phyloP scores from a whole-genome alignment of 345 rosid species.

The Salix udensis region DNA sequence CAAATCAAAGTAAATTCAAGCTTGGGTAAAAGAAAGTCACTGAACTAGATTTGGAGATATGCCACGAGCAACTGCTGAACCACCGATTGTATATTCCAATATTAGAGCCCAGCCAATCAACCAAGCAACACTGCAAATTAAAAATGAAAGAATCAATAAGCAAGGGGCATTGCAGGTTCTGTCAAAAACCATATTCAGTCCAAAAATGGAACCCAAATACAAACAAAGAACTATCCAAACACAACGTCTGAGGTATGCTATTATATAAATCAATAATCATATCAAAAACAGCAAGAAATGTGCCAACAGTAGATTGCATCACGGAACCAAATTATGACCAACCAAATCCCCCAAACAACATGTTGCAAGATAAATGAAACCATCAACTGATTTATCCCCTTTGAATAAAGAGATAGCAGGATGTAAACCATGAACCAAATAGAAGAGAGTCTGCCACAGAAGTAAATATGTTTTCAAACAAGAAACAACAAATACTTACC shows the following conservation, averaged over 20 bases:
- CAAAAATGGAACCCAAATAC: neutral
- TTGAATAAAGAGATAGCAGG: neutral
- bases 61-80: conserved; percentile 95
- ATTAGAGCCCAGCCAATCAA: conserved; percentile 91
- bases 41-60: conserved; percentile 74
- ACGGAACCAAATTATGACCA: neutral
- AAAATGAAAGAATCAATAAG: neutral
- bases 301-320: neutral
- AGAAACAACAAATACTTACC: conserved; percentile 33
- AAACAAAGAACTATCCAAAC: no score
- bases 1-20: neutral
- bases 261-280: neutral
- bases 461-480: neutral
- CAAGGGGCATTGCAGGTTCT: neutral
- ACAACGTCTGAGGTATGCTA: neutral
- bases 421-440: neutral
- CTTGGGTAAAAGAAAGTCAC: conserved; percentile 5
- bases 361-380: neutral
- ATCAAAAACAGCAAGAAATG: neutral
- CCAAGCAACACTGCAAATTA: conserved; percentile 81
- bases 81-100: conserved; percentile 91
- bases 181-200: neutral
- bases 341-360: neutral
- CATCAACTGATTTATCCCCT: neutral
- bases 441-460: neutral